Evolutionary conservation across 495 filamentous ascomycete genomes (phyloP).

Genomic region (Penicillium odoratum): DNA sequence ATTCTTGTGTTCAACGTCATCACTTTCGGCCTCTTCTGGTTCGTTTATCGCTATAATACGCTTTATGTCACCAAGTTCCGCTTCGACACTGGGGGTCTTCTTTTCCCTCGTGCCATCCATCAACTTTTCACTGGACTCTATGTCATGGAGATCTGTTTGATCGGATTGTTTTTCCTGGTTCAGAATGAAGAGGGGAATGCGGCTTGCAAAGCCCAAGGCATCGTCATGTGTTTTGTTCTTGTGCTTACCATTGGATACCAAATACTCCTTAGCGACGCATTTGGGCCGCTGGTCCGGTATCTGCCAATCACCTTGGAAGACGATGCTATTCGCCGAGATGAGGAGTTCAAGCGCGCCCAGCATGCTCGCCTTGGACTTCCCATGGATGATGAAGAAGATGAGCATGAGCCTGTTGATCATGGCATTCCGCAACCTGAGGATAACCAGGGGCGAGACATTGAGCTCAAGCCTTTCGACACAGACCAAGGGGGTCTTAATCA

Average conservation of each 20-base stretch:
- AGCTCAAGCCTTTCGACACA: conserved; percentile 56
- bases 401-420: conserved; percentile 43
- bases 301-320: conserved; percentile 95
- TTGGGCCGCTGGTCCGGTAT: conserved; percentile 83
- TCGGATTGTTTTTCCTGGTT: conserved; percentile 90
- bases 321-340: conserved; percentile 83
- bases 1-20: conserved; percentile 93
- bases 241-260: conserved; percentile 79
- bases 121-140: conserved; percentile 95
- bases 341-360: conserved; percentile 81
- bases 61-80: conserved; percentile 92
- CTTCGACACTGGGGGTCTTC: conserved; percentile 87
- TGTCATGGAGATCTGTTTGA: conserved; percentile 87
- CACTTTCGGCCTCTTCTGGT: conserved; percentile 93
- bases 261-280: conserved; percentile 77
- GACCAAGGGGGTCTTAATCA: conserved; percentile 21
- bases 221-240: conserved; percentile 80
- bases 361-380: conserved; percentile 53
- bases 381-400: conserved; percentile 39
- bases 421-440: conserved; percentile 44
- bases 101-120: conserved; percentile 93
- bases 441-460: conserved; percentile 52
- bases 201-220: conserved; percentile 75
- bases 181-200: conserved; percentile 57
- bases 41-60: conserved; percentile 94